phyloP scores from a whole-genome alignment of 2,329 filamentous ascomycete genomes.

The Fusarium sp. region DNA sequence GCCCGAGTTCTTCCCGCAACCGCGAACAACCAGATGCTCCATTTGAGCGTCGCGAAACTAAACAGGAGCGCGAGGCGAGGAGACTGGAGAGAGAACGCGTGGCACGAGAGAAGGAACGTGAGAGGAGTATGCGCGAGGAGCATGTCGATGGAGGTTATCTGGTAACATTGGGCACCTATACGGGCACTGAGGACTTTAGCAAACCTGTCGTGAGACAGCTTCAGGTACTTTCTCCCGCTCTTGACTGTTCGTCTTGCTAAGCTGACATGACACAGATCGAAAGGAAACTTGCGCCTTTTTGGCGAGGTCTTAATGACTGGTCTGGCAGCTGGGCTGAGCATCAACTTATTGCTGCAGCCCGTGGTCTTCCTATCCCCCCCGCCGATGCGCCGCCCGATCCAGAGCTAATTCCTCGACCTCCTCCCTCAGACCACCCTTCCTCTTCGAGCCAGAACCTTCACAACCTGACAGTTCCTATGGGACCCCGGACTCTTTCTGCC shows the following conservation, averaged over 20 bases:
- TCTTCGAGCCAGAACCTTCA: slow-evolving; percentile 71
- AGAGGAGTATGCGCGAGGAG: slow-evolving; percentile 91
- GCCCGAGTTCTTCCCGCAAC: slow-evolving; percentile 56
- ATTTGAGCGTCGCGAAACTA: slow-evolving; percentile 83
- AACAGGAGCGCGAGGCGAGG: slow-evolving; percentile 89
- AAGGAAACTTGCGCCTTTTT: slow-evolving; percentile 91
- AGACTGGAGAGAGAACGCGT: slow-evolving; percentile 85
- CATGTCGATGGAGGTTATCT: slow-evolving; percentile 94
- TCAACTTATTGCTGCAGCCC: slow-evolving; percentile 91
- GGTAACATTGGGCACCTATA: slow-evolving; percentile 94
- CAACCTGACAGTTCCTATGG: slow-evolving; percentile 83
- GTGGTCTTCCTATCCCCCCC: slow-evolving; percentile 85
- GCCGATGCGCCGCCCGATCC: slow-evolving; percentile 86
- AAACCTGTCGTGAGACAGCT: slow-evolving; percentile 89
- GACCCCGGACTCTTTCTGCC: slow-evolving; percentile 80
- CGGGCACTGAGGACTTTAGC: slow-evolving; percentile 91
- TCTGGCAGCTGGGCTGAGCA: slow-evolving; percentile 91
- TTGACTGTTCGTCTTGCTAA: not conserved
- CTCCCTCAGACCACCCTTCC: slow-evolving; percentile 61
- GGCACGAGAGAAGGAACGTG: slow-evolving; percentile 83
- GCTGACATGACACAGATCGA: slow-evolving; percentile 77
- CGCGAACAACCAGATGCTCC: slow-evolving; percentile 58
- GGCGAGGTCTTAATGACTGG: slow-evolving; percentile 92
- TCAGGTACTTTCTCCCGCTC: slow-evolving; percentile 72
- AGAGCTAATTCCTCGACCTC: slow-evolving; percentile 65